phyloP scores from a whole-genome alignment of 352 stramenopile genomes.

The Pythium coloratum region DNA sequence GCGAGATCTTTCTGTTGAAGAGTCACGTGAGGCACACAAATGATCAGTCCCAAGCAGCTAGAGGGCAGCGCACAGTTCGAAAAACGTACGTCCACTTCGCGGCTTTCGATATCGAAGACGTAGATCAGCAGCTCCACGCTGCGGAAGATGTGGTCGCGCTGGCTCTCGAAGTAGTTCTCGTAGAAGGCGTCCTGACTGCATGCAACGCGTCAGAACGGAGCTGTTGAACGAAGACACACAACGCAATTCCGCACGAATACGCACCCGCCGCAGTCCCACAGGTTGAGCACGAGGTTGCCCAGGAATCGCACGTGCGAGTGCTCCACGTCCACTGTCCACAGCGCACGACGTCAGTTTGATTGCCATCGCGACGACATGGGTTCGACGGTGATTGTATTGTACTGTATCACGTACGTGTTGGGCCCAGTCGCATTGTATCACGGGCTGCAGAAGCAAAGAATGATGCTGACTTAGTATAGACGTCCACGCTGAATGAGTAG shows the following conservation, averaged over 20 bases:
- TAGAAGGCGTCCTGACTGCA: slow-evolving; percentile 98
- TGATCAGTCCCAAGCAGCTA: slow-evolving; percentile 24
- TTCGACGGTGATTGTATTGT: background rate
- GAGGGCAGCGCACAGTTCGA: background rate
- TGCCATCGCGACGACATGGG: background rate
- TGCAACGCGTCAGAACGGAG: background rate
- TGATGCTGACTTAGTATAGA: background rate
- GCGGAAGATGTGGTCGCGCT: slow-evolving; percentile 99
- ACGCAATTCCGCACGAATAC: too few relatives aligned
- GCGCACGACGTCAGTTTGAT: background rate
- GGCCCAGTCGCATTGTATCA: slow-evolving; percentile 96
- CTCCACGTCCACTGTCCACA: slow-evolving; percentile 86
- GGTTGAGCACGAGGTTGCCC: slow-evolving; percentile 97
- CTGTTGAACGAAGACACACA: background rate
- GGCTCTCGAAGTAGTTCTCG: slow-evolving; percentile 98
- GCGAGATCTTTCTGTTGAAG: slow-evolving; percentile 94
- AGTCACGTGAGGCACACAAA: background rate
- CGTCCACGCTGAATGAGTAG: background rate
- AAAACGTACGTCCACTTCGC: slow-evolving; percentile 60
- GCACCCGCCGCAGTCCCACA: slow-evolving; percentile 99
- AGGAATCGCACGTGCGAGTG: slow-evolving; percentile 95
- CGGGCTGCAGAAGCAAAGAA: slow-evolving; percentile 55
- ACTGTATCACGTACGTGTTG: slow-evolving; percentile 73
- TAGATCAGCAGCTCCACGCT: slow-evolving; percentile 98
- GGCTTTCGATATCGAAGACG: slow-evolving; percentile 98